A percentile compares a stretch with the other conserved stretches of the same genome.
These are phyloP conservation scores for Colletotrichum limetticola DNA, from an alignment of 2,329 filamentous ascomycete genomes.

Conservation along the genomic window DNA sequence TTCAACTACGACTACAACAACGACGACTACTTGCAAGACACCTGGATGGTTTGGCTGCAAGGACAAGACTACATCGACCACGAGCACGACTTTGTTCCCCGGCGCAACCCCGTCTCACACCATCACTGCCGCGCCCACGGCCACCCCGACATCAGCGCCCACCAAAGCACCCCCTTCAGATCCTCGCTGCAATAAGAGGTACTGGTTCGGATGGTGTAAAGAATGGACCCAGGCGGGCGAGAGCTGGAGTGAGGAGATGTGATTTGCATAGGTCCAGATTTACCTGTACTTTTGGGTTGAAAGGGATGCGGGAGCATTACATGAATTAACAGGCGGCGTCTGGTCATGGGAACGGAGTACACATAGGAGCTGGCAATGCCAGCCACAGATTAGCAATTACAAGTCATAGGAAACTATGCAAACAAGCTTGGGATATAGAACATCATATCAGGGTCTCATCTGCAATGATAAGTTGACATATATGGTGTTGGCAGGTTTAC, in stretches of 20 bases:
- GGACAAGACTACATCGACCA: constrained; percentile 48
- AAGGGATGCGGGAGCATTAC: background rate
- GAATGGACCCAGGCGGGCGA: constrained; percentile 42
- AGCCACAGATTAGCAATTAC: background rate
- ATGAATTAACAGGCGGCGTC: constrained; percentile 6
- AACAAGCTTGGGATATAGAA: background rate
- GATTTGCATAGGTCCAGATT: background rate
- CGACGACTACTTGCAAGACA: constrained; percentile 55
- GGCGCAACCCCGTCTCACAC: constrained; percentile 38
- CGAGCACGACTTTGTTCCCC: constrained; percentile 5
- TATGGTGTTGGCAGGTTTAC: background rate
- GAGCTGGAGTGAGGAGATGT: constrained; percentile 31
- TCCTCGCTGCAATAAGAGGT: constrained; percentile 48
- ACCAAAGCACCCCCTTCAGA: constrained; percentile 39
- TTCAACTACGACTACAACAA: constrained; percentile 40
- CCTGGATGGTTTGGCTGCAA: constrained; percentile 67
- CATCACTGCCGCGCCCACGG: constrained; percentile 45
- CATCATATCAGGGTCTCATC: background rate
- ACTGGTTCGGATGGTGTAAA: constrained; percentile 55
- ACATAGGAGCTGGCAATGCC: background rate
- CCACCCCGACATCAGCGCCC: constrained; percentile 40
- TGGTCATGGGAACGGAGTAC: background rate
- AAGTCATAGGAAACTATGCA: background rate
- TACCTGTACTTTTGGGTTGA: background rate
- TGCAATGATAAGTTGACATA: too few relatives aligned